Evolutionary conservation across 495 filamentous ascomycete species (phyloP).

Genomic region (Penicillium tannophilum): DNA sequence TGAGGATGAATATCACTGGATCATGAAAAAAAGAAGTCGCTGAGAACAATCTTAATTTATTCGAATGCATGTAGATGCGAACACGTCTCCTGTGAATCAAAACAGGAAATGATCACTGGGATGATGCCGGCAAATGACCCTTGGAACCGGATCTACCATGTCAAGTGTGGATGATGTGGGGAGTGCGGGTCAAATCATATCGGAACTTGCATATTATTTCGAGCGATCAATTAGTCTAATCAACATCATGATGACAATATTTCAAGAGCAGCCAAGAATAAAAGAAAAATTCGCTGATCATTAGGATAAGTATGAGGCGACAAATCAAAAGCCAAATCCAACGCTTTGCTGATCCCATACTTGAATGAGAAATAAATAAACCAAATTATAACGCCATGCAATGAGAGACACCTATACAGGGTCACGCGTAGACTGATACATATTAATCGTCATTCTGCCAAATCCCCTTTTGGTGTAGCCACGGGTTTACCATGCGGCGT

Average conservation of each 20-base stretch:
- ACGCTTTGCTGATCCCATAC: slow-evolving; percentile 13
- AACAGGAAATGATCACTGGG: slow-evolving; percentile 5
- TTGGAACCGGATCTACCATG: slow-evolving; percentile 24
- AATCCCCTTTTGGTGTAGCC: neutral
- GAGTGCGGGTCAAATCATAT: slow-evolving; percentile 25
- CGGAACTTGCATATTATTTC: slow-evolving; percentile 1
- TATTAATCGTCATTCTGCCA: neutral
- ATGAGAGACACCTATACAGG: slow-evolving; percentile 19
- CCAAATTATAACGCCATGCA: slow-evolving; percentile 27
- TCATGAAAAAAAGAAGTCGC: neutral
- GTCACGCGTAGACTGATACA: slow-evolving; percentile 17
- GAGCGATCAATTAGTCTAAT: slow-evolving; percentile 30
- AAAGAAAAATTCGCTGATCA: slow-evolving; percentile 1
- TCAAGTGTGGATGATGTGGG: neutral
- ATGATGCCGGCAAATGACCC: slow-evolving; percentile 8
- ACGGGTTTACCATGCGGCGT: slow-evolving; percentile 68
- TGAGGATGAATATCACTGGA: neutral
- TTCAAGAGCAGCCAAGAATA: slow-evolving; percentile 3
- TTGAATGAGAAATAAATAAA: slow-evolving; percentile 2
- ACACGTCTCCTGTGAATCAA: neutral
- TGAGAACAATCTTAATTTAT: neutral
- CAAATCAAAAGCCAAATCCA: slow-evolving; percentile 3
- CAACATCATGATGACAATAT: slow-evolving; percentile 4
- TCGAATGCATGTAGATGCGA: slow-evolving; percentile 1
- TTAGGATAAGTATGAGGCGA: slow-evolving; percentile 2